phyloP scores from a whole-genome alignment of 495 filamentous ascomycete species.

The Aspergillus indologenus region DNA sequence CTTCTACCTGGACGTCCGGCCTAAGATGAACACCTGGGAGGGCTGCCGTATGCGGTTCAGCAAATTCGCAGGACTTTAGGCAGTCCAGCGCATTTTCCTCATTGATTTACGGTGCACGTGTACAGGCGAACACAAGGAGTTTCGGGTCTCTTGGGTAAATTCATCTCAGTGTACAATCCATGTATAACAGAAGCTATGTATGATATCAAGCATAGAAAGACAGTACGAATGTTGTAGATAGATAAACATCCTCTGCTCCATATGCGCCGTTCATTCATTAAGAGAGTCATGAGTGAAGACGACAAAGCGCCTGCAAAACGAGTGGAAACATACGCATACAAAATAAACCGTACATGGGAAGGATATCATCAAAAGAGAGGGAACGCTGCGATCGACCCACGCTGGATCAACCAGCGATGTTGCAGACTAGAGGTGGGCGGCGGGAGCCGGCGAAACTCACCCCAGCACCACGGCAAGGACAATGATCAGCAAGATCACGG shows the following conservation, averaged over 20 bases:
- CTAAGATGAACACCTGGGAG: constrained; percentile 90
- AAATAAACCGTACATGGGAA: constrained; percentile 18
- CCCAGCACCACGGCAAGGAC: constrained; percentile 78
- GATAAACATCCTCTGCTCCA: constrained; percentile 14
- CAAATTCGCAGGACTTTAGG: constrained; percentile 56
- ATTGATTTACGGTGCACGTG: constrained; percentile 19
- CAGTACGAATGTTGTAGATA: constrained; percentile 19
- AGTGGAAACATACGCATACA: constrained; percentile 9
- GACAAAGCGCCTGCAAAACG: constrained; percentile 2
- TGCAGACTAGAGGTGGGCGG: constrained; percentile 5
- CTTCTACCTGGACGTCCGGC: constrained; percentile 93
- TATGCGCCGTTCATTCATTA: constrained; percentile 15
- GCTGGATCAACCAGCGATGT: constrained; percentile 14
- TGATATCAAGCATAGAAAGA: constrained; percentile 28
- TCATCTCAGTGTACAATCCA: constrained; percentile 34
- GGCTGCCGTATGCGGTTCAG: constrained; percentile 79
- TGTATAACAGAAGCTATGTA: constrained; percentile 43
- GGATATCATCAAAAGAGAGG: constrained; percentile 28
- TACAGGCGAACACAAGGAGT: constrained; percentile 31
- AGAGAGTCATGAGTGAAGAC: constrained; percentile 11
- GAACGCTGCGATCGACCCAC: neutral
- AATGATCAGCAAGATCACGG: constrained; percentile 82
- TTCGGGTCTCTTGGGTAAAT: constrained; percentile 20
- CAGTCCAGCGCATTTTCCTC: neutral
- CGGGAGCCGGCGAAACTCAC: constrained; percentile 21